A percentile compares a stretch with the other conserved stretches of the same genome.
phyloP scores from a whole-genome alignment of 768 basidiomycete species.

The Pleurotus platypus region DNA sequence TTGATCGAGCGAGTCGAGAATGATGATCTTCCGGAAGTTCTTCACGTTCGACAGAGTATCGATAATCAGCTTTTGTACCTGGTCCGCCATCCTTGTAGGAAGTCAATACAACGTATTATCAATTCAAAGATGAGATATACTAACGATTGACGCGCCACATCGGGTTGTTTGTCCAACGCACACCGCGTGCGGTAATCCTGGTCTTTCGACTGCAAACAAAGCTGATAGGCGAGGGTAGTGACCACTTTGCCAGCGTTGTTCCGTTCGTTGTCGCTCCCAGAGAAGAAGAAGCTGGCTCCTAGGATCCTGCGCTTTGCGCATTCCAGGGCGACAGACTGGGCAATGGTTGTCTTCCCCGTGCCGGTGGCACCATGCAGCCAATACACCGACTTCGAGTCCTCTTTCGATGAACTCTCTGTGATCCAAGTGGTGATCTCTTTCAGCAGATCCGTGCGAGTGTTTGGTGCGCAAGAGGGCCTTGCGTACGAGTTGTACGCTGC shows the following conservation, averaged over 20 bases:
- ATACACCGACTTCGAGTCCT: constrained; percentile 12
- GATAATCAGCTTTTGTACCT: constrained; percentile 29
- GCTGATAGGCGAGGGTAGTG: constrained; percentile 28
- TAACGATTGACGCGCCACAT: neutral
- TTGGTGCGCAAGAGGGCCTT: neutral
- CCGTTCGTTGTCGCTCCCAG: constrained; percentile 19
- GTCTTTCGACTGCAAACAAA: constrained; percentile 15
- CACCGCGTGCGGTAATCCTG: constrained; percentile 1
- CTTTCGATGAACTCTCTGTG: neutral
- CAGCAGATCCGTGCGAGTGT: constrained; percentile 6
- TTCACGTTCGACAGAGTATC: constrained; percentile 15
- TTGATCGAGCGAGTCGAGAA: constrained; percentile 34
- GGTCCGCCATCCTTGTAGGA: constrained; percentile 5
- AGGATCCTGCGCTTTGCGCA: constrained; percentile 11
- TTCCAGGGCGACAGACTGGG: constrained; percentile 23
- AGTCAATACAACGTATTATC: neutral
- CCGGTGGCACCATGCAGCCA: constrained; percentile 33
- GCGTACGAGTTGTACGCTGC: neutral
- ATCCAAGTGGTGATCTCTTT: neutral
- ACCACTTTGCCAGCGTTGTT: constrained; percentile 23
- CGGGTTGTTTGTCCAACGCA: neutral
- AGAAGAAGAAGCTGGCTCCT: constrained; percentile 29
- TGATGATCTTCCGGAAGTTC: constrained; percentile 20
- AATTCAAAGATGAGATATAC: neutral
- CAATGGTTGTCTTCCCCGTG: constrained; percentile 28